Evolutionary conservation across 495 filamentous ascomycete species (phyloP).

Genomic region (Podospora bellae-mahoneyi): DNA sequence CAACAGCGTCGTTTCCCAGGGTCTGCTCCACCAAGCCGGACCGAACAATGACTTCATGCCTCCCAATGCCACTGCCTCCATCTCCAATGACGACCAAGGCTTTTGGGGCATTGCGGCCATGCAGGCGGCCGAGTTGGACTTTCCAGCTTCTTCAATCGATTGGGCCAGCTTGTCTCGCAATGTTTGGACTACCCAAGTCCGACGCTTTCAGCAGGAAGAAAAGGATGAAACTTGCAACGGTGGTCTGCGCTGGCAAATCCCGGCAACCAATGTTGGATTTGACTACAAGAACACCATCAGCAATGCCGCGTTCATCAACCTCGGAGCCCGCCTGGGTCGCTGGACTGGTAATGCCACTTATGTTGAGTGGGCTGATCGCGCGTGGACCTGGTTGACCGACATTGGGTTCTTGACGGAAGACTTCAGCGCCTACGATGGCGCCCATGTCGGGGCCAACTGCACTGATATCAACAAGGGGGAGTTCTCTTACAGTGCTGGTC

Average conservation of each 20-base stretch:
- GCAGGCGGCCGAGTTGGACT: conserved; percentile 68
- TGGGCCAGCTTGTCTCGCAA: conserved; percentile 73
- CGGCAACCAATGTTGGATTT: conserved; percentile 68
- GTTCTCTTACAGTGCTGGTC: conserved; percentile 73
- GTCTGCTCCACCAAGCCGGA: conserved; percentile 64
- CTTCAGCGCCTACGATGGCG: conserved; percentile 69
- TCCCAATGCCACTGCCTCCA: conserved; percentile 64
- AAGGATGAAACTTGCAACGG: conserved; percentile 58
- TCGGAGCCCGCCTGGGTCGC: conserved; percentile 68
- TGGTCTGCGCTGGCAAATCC: conserved; percentile 77
- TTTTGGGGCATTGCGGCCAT: conserved; percentile 79
- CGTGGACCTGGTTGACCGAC: conserved; percentile 65
- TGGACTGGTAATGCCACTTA: conserved; percentile 80
- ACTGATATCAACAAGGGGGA: conserved; percentile 57
- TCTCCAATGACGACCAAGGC: conserved; percentile 79
- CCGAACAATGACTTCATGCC: conserved; percentile 58
- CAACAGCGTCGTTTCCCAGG: conserved; percentile 55
- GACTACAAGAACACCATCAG: conserved; percentile 72
- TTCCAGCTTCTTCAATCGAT: conserved; percentile 61
- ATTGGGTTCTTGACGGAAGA: conserved; percentile 58
- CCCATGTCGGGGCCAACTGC: conserved; percentile 59
- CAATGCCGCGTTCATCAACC: conserved; percentile 71
- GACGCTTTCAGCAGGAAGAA: conserved; percentile 36
- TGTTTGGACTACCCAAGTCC: conserved; percentile 68
- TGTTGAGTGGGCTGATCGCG: conserved; percentile 65